Evolutionary conservation across 2,329 filamentous ascomycete genomes (phyloP).

Genomic region (Neoscytalidium dimidiatum): DNA sequence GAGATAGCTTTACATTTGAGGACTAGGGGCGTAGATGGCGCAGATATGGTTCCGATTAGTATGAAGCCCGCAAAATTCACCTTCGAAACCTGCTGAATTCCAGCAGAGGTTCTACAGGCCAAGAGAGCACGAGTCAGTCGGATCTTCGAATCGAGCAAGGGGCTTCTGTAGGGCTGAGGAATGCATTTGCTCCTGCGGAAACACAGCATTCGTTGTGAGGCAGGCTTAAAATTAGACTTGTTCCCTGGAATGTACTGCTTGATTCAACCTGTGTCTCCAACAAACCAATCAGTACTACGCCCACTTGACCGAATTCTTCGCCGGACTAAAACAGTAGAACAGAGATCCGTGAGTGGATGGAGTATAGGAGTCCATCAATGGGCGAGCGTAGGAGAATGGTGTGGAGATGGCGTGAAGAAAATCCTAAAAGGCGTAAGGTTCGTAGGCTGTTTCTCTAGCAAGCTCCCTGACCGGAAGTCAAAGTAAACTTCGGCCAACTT

Average conservation of each 20-base stretch:
- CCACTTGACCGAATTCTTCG: background rate
- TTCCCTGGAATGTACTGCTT: background rate
- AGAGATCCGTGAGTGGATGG: too few relatives aligned
- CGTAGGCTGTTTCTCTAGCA: background rate
- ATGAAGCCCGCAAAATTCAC: too few relatives aligned
- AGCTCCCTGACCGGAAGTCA: background rate
- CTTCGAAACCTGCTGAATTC: too few relatives aligned
- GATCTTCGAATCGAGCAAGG: background rate
- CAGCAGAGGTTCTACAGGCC: too few relatives aligned
- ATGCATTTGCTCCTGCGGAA: background rate
- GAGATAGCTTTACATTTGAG: too few relatives aligned
- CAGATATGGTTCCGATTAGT: too few relatives aligned
- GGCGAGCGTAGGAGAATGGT: too few relatives aligned
- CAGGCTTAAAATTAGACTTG: background rate
- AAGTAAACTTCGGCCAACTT: slow-evolving; percentile 8
- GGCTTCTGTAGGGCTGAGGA: slow-evolving; percentile 7
- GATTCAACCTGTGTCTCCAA: background rate
- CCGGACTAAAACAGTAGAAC: too few relatives aligned
- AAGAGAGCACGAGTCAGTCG: background rate
- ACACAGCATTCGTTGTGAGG: background rate
- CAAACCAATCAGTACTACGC: background rate
- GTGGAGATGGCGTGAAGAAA: too few relatives aligned
- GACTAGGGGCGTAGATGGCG: too few relatives aligned
- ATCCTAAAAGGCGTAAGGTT: too few relatives aligned
- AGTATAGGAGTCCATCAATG: too few relatives aligned